A percentile compares a stretch with the other conserved stretches of the same genome.
Conservation (phyloP, 225 moss, liverwort and hornwort genomes). For the Bryum argenteum region DNA sequence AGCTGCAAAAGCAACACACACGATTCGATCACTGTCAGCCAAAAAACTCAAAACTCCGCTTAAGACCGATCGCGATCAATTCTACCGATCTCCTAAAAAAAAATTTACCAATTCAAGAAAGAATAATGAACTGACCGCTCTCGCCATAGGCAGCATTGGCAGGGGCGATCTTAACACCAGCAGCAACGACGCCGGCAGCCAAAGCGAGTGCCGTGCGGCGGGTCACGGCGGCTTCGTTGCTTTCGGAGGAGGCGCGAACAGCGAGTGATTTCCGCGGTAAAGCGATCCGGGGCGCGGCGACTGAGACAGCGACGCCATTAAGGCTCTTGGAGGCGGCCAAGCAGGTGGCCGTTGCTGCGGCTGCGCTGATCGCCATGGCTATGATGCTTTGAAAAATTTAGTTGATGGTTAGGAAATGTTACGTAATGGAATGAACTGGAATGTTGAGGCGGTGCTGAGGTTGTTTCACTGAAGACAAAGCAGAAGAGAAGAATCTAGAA, state of each 20-base stretch:
- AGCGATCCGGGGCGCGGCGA: slow-evolving; percentile 26
- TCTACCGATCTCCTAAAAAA: neutral
- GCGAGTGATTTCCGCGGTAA: slow-evolving; percentile 18
- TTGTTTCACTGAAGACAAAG: too few species aligned
- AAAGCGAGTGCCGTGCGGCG: slow-evolving; percentile 77
- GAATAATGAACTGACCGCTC: slow-evolving; percentile 49
- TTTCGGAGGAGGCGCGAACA: slow-evolving; percentile 45
- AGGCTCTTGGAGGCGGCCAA: slow-evolving; percentile 42
- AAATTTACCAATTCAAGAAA: too few species aligned
- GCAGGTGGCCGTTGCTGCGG: slow-evolving; percentile 45
- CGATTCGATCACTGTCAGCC: slow-evolving; percentile 3
- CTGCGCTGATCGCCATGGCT: slow-evolving; percentile 48
- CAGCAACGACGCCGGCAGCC: slow-evolving; percentile 57
- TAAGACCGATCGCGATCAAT: neutral
- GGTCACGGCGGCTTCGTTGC: slow-evolving; percentile 32
- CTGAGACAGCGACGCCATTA: slow-evolving; percentile 37
- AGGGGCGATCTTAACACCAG: slow-evolving; percentile 51
- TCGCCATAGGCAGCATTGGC: slow-evolving; percentile 92
- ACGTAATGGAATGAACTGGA: too few species aligned
- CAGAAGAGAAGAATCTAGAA: too few species aligned
- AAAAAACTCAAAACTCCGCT: neutral
- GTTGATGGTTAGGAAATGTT: too few species aligned
- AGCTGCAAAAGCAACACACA: slow-evolving; percentile 68
- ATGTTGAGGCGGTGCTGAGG: too few species aligned
- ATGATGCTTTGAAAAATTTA: too few species aligned